Evolutionary conservation across 1,284 basidiomycete species (phyloP).

Genomic region (Xerocomus nothofagi): DNA sequence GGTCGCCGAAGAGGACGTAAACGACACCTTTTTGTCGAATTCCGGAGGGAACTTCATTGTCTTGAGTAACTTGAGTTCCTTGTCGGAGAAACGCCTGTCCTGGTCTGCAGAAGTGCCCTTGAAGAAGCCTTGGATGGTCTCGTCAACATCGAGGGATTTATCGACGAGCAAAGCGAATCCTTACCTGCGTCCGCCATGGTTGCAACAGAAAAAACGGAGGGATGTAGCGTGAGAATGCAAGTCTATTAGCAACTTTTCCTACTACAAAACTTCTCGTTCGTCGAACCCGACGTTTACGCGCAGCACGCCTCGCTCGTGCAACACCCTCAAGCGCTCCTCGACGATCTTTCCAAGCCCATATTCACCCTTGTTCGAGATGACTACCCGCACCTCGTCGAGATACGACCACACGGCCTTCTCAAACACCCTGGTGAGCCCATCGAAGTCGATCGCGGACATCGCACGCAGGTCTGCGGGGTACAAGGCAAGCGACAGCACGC

Average conservation of each 20-base stretch:
- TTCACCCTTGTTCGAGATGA: slow-evolving; percentile 35
- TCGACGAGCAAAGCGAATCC: slow-evolving; percentile 9
- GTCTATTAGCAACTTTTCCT: neutral
- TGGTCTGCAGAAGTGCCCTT: slow-evolving; percentile 85
- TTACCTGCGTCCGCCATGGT: slow-evolving; percentile 61
- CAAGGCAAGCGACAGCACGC: slow-evolving; percentile 30
- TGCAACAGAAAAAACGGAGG: slow-evolving; percentile 1
- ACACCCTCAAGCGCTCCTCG: slow-evolving; percentile 19
- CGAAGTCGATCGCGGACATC: slow-evolving; percentile 32
- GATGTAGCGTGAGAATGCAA: slow-evolving; percentile 20
- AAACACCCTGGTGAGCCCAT: slow-evolving; percentile 31
- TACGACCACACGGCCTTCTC: slow-evolving; percentile 23
- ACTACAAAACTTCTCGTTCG: slow-evolving; percentile 32
- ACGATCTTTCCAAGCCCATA: slow-evolving; percentile 28
- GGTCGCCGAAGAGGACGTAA: neutral
- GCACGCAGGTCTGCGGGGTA: slow-evolving; percentile 35
- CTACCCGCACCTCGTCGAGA: slow-evolving; percentile 30
- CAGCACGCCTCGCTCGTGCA: slow-evolving; percentile 30
- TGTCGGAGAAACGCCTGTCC: slow-evolving; percentile 91
- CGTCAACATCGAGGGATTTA: neutral
- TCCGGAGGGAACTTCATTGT: slow-evolving; percentile 87
- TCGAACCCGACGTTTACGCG: slow-evolving; percentile 34
- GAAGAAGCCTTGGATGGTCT: slow-evolving; percentile 67
- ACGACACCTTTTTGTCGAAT: slow-evolving; percentile 81
- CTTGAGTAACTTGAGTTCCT: slow-evolving; percentile 87